Conservation (phyloP, 352 stramenopile genomes). For the Globisporangium ultimum region DNA sequence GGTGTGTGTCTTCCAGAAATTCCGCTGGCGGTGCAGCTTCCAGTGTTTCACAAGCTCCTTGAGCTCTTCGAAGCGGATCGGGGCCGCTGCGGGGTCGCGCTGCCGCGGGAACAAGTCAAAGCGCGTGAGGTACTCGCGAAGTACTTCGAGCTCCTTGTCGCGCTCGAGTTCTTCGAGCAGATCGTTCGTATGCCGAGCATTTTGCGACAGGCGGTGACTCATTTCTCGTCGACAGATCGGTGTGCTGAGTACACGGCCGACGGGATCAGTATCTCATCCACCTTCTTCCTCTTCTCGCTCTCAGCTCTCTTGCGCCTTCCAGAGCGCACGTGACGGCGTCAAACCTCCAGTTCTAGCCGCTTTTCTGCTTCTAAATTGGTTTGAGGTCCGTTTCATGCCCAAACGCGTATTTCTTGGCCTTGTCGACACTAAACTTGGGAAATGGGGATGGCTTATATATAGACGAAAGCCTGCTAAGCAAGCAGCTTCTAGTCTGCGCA, state of each 20-base stretch:
- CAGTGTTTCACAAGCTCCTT: constrained; percentile 89
- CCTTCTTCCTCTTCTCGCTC: neutral
- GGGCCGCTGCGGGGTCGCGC: constrained; percentile 63
- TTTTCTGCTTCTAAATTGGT: constrained; percentile 1
- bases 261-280: neutral
- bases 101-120: constrained; percentile 77
- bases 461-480: neutral
- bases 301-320: neutral
- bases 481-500: neutral
- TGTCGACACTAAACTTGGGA: constrained; percentile 12
- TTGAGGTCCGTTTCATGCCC: constrained; percentile 9
- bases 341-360: neutral
- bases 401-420: constrained; percentile 8
- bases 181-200: constrained; percentile 77
- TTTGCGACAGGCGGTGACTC: constrained; percentile 81
- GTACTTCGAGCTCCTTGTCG: constrained; percentile 83
- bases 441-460: neutral
- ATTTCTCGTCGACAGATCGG: constrained; percentile 20
- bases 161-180: constrained; percentile 82
- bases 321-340: neutral
- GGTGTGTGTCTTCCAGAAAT: constrained; percentile 90
- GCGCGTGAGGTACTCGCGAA: constrained; percentile 80
- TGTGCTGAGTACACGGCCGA: too few relatives aligned
- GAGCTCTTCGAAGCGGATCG: constrained; percentile 89
- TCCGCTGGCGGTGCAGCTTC: constrained; percentile 87